Evolutionary conservation across 2,329 filamentous ascomycete species (phyloP).

Genomic region (Aspergillus amoenus): DNA sequence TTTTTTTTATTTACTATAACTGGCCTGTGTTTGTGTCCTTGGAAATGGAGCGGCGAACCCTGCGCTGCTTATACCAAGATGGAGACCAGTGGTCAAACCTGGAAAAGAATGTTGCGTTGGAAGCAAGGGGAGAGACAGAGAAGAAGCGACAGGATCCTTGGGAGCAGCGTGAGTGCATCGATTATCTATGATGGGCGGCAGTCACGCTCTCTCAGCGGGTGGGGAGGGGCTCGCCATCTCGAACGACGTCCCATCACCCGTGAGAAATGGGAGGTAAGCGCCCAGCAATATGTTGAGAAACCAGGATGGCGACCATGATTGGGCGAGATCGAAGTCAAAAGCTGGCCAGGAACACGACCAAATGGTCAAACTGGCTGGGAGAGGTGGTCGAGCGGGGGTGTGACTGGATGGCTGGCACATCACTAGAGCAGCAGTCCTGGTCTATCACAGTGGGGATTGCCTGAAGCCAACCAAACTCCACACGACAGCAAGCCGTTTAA

Average conservation of each 20-base stretch:
- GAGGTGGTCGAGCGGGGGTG: conserved; percentile 3
- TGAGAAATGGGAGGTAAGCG: conserved; percentile 31
- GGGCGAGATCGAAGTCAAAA: conserved; percentile 7
- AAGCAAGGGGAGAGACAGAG: conserved; percentile 22
- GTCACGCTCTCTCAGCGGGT: conserved; percentile 17
- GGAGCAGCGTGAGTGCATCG: conserved; percentile 20
- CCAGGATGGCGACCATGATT: conserved; percentile 16
- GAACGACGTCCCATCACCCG: conserved; percentile 10
- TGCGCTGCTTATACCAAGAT: conserved; percentile 29
- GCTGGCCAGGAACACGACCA: conserved; percentile 9
- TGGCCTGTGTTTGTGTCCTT: conserved; percentile 2
- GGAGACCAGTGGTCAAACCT: conserved; percentile 18
- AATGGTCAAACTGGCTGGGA: conserved; percentile 1
- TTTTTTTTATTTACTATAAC: conserved; percentile 5
- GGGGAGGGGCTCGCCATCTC: conserved; percentile 16
- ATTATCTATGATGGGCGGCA: conserved; percentile 31
- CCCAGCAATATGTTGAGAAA: conserved; percentile 25
- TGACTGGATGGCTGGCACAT: conserved; percentile 28
- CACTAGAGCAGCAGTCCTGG: conserved; percentile 23
- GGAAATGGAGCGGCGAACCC: conserved; percentile 22
- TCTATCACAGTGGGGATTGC: conserved; percentile 34
- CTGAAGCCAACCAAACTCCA: conserved; percentile 13
- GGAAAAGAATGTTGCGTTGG: conserved; percentile 22
- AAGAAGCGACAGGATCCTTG: conserved; percentile 13
- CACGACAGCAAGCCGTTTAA: conserved; percentile 5